Evolutionary conservation across 2,329 filamentous ascomycete species (phyloP).

Genomic region (Epichloe uncinata): DNA sequence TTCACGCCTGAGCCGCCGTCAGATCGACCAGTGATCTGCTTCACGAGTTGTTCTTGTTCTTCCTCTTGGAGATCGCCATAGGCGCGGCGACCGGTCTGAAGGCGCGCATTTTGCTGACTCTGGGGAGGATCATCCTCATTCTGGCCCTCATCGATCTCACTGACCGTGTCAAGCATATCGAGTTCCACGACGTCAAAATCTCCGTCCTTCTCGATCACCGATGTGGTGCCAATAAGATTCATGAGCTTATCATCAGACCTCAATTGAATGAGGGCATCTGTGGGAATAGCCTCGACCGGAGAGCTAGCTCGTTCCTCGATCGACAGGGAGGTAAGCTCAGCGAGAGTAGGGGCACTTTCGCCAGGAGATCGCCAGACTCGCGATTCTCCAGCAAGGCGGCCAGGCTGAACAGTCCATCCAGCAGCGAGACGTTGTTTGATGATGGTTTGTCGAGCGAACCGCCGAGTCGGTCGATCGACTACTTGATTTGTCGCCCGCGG

Average conservation of each 20-base stretch:
- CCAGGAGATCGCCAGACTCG: background rate
- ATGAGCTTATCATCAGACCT: background rate
- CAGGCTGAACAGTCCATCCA: background rate
- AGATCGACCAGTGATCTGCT: background rate
- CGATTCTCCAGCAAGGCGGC: background rate
- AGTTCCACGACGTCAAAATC: background rate
- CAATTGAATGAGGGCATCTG: background rate
- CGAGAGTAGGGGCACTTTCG: background rate
- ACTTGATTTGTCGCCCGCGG: no score
- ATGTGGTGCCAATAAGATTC: background rate
- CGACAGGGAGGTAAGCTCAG: background rate
- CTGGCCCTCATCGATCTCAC: background rate
- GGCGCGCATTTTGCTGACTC: background rate
- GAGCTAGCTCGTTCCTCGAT: background rate
- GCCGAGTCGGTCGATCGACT: background rate
- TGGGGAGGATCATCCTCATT: background rate
- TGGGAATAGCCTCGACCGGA: background rate
- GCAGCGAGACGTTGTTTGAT: background rate
- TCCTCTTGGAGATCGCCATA: background rate
- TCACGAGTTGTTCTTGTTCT: background rate
- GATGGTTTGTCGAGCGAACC: background rate
- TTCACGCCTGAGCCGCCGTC: background rate
- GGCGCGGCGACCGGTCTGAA: background rate
- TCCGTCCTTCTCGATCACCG: background rate
- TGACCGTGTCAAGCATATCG: background rate